Conservation (phyloP, 2,329 filamentous ascomycete species). For the Fusarium miscanthi region DNA sequence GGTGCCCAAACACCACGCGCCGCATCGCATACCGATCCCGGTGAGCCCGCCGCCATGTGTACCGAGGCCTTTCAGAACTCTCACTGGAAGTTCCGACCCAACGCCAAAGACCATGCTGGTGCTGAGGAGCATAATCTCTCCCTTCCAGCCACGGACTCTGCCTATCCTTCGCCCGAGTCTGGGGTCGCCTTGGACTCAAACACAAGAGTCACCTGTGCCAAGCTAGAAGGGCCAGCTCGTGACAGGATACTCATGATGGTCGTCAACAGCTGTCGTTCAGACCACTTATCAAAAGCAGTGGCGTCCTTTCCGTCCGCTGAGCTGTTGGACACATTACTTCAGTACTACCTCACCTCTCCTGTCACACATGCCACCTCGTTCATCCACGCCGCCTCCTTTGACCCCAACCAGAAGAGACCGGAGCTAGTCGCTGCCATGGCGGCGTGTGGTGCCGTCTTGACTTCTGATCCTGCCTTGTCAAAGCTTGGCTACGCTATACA, state of each 20-base stretch:
- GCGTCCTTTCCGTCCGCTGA: constrained; percentile 55
- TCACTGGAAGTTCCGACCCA: constrained; percentile 48
- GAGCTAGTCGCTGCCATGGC: constrained; percentile 53
- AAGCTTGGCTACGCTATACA: constrained; percentile 56
- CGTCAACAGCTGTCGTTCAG: constrained; percentile 44
- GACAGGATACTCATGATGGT: constrained; percentile 48
- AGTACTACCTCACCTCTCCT: constrained; percentile 50
- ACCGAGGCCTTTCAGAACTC: constrained; percentile 43
- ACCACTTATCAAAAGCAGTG: constrained; percentile 44
- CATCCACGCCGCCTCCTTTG: constrained; percentile 52
- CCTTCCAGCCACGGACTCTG: constrained; percentile 34
- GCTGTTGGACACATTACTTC: constrained; percentile 52
- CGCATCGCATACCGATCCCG: constrained; percentile 11
- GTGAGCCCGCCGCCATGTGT: constrained; percentile 32
- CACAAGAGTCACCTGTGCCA: constrained; percentile 34
- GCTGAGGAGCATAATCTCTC: constrained; percentile 50
- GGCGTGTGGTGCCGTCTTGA: constrained; percentile 52
- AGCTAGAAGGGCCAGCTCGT: constrained; percentile 34
- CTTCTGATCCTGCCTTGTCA: constrained; percentile 50
- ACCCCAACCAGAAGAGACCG: constrained; percentile 50
- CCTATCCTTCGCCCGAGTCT: constrained; percentile 42
- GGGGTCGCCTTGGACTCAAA: constrained; percentile 29
- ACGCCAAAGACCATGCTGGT: constrained; percentile 45
- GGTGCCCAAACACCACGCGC: constrained; percentile 22
- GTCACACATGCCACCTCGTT: constrained; percentile 46